Percentiles rank a stretch among this genome's conserved stretches.
phyloP scores from a whole-genome alignment of 2,329 filamentous ascomycete species.

The Aspergillus quadricinctus region DNA sequence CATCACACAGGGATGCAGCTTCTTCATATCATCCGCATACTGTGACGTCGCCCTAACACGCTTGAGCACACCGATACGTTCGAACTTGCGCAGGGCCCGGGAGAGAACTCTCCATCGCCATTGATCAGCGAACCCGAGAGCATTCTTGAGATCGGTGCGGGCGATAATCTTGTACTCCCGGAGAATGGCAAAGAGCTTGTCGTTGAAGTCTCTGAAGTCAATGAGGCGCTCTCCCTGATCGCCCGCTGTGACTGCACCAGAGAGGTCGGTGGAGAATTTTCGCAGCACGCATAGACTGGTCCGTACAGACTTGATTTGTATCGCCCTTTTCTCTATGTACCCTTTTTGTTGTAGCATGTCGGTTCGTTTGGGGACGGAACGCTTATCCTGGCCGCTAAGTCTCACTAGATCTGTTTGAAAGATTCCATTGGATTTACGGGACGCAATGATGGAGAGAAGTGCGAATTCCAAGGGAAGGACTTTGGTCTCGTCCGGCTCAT shows the following conservation, averaged over 20 bases:
- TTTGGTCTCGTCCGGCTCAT: slow-evolving; percentile 52
- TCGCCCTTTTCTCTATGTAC: slow-evolving; percentile 56
- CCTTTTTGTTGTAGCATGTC: slow-evolving; percentile 54
- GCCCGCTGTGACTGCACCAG: not conserved
- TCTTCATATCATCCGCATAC: slow-evolving; percentile 32
- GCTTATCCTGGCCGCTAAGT: slow-evolving; percentile 59
- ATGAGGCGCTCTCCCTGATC: slow-evolving; percentile 29
- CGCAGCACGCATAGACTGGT: slow-evolving; percentile 56
- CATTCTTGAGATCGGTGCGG: slow-evolving; percentile 49
- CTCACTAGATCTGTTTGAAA: slow-evolving; percentile 53
- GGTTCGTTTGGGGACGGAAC: slow-evolving; percentile 59
- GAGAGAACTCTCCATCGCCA: slow-evolving; percentile 41
- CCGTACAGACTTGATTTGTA: slow-evolving; percentile 46
- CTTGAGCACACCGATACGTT: slow-evolving; percentile 43
- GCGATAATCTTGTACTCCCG: slow-evolving; percentile 49
- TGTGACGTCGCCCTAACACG: slow-evolving; percentile 42
- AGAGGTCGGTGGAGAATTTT: slow-evolving; percentile 39
- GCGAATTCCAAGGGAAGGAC: slow-evolving; percentile 53
- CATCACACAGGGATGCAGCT: slow-evolving; percentile 41
- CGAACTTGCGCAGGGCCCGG: slow-evolving; percentile 42
- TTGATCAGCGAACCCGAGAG: slow-evolving; percentile 37
- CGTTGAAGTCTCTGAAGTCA: slow-evolving; percentile 48
- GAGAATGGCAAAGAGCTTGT: slow-evolving; percentile 46
- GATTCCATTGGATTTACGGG: slow-evolving; percentile 51
- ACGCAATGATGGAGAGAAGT: slow-evolving; percentile 56